phyloP scores from a whole-genome alignment of 1,284 basidiomycete species.

The Dichomitus squalens region DNA sequence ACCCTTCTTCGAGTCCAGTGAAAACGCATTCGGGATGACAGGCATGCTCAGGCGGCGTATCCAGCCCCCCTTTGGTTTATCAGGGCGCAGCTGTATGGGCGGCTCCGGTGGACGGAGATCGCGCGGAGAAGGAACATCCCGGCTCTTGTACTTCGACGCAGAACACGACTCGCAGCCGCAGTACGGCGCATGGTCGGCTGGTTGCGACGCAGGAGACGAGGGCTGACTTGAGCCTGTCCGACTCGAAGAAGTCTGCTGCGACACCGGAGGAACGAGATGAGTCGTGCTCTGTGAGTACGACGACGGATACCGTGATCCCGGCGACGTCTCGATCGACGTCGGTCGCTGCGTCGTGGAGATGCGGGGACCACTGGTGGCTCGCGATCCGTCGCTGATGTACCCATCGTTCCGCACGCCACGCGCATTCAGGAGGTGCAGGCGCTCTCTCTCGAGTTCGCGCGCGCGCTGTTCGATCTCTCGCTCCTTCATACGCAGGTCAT shows the following conservation, averaged over 20 bases:
- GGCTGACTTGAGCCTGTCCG: constrained; percentile 26
- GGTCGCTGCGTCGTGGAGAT: constrained; percentile 21
- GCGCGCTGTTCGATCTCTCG: constrained; percentile 56
- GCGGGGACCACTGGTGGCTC: constrained; percentile 9
- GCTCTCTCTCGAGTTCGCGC: constrained; percentile 41
- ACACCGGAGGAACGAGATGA: constrained; percentile 44
- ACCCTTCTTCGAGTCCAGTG: constrained; percentile 39
- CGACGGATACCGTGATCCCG: constrained; percentile 17
- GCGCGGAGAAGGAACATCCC: constrained; percentile 35
- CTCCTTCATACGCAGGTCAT: constrained; percentile 57
- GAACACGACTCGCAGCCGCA: constrained; percentile 67
- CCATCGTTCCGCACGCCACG: constrained; percentile 27
- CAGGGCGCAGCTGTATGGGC: constrained; percentile 45
- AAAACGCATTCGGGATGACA: constrained; percentile 57
- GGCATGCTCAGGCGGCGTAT: constrained; percentile 79
- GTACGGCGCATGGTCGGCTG: constrained; percentile 52
- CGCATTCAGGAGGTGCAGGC: constrained; percentile 23
- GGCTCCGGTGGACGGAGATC: constrained; percentile 46
- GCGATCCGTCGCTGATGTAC: constrained; percentile 29
- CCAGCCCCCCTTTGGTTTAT: constrained; percentile 68
- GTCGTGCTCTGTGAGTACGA: constrained; percentile 47
- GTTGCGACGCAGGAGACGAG: constrained; percentile 29
- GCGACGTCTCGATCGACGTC: constrained; percentile 15
- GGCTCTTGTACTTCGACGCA: constrained; percentile 46
- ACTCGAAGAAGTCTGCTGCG: constrained; percentile 19